These are phyloP conservation scores for Rhododendron ovatum DNA, from an alignment of 148 eudicot genomes.

Conservation along the genomic window DNA sequence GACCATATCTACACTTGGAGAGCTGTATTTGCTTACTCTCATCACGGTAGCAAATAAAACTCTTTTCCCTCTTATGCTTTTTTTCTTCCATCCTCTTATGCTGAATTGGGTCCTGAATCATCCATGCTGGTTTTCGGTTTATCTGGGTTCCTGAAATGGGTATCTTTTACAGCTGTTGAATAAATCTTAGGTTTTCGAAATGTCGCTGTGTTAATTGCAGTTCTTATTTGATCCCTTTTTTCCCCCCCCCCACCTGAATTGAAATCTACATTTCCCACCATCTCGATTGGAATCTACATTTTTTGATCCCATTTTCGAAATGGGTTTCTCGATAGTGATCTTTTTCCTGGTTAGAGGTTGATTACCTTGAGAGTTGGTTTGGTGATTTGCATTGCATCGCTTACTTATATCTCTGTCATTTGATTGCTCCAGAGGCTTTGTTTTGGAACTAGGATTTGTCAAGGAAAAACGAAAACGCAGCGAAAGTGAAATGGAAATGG, in stretches of 20 bases:
- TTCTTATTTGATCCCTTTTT: neutral
- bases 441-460: neutral
- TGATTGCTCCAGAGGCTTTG: neutral
- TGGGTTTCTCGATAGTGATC: no score
- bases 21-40: constrained; percentile 19
- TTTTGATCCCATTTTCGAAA: no score
- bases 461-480: neutral
- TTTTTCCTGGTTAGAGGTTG: neutral
- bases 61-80: neutral
- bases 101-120: neutral
- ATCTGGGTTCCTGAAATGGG: neutral
- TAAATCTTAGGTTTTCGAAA: neutral
- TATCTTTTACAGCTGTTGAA: neutral
- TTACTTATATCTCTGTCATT: neutral
- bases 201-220: neutral
- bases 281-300: neutral
- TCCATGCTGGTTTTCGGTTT: neutral
- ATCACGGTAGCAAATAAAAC: constrained; percentile 16
- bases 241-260: neutral
- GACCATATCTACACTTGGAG: constrained; percentile 37
- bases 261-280: neutral
- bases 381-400: neutral
- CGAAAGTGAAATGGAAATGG: neutral
- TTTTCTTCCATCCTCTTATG: neutral
- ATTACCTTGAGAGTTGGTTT: neutral